phyloP scores from a whole-genome alignment of 176 grass and related monocot genomes.

The Stipa capillata region DNA sequence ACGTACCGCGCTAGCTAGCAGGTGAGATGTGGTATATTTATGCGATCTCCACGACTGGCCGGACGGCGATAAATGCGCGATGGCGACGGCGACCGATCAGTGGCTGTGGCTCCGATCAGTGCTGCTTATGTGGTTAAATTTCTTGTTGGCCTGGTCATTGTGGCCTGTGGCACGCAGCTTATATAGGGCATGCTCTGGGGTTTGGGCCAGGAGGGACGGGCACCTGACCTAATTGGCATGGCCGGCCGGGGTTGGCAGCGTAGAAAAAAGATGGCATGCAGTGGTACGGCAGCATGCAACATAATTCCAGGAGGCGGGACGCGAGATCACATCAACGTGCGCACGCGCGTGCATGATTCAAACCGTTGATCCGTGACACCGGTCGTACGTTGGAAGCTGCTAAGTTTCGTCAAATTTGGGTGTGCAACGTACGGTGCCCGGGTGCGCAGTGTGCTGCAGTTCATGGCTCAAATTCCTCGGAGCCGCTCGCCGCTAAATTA shows the following conservation, averaged over 20 bases:
- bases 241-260: slow-evolving; percentile 6
- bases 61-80: slow-evolving; percentile 29
- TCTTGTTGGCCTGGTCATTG: slow-evolving; percentile 42
- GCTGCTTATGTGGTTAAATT: slow-evolving; percentile 40
- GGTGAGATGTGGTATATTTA: slow-evolving; percentile 27
- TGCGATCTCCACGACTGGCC: slow-evolving; percentile 17
- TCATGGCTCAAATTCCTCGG: background rate
- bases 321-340: background rate
- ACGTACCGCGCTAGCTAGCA: background rate
- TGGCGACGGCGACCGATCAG: slow-evolving; percentile 2
- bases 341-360: background rate
- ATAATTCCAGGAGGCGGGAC: background rate
- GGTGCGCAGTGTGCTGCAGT: too few relatives aligned
- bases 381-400: background rate
- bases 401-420: slow-evolving; percentile 5
- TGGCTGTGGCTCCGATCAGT: slow-evolving; percentile 29
- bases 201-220: background rate
- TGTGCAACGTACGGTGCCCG: too few relatives aligned
- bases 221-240: slow-evolving; percentile 11
- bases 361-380: background rate
- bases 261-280: background rate
- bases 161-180: slow-evolving; percentile 30
- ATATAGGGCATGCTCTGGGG: slow-evolving; percentile 23
- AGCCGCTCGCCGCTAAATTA: background rate
- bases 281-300: background rate